A percentile compares a stretch with the other conserved stretches of the same genome.
These are phyloP conservation scores for Psilocybe sp. DNA, from an alignment of 768 basidiomycete species.

Conservation along the genomic window DNA sequence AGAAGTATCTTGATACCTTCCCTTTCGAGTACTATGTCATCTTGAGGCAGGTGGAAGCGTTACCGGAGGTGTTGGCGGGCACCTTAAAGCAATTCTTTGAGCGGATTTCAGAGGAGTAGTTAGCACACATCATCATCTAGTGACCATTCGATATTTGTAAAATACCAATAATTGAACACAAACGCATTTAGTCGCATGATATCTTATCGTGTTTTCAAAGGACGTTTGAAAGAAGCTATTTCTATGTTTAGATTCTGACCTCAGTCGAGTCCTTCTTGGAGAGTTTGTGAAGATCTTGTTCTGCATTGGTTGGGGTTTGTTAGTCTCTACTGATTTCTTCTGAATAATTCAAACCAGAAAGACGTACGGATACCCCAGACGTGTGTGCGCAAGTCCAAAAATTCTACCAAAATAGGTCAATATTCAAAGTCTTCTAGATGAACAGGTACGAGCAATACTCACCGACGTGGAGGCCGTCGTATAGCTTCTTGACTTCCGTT, in stretches of 20 bases:
- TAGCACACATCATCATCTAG: neutral
- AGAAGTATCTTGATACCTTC: slow-evolving; percentile 92
- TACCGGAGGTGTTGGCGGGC: slow-evolving; percentile 86
- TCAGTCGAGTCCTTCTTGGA: slow-evolving; percentile 65
- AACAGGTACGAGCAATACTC: slow-evolving; percentile 18
- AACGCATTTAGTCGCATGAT: neutral
- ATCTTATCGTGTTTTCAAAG: neutral
- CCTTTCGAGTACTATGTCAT: slow-evolving; percentile 98
- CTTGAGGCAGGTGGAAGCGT: slow-evolving; percentile 83
- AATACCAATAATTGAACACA: neutral
- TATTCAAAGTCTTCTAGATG: neutral
- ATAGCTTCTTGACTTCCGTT: slow-evolving; percentile 83
- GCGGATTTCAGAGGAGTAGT: slow-evolving; percentile 68
- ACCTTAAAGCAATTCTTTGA: slow-evolving; percentile 94
- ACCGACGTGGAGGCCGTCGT: slow-evolving; percentile 82
- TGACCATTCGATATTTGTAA: neutral
- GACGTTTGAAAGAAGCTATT: neutral
- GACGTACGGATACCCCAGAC: slow-evolving; percentile 87
- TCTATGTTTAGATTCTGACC: slow-evolving; percentile 46
- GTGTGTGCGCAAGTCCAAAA: slow-evolving; percentile 75
- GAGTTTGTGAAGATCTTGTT: slow-evolving; percentile 77
- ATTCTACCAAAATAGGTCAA: slow-evolving; percentile 44
- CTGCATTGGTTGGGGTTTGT: slow-evolving; percentile 32
- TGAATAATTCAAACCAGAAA: neutral
- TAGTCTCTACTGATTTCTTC: neutral